Evolutionary conservation across 2,329 filamentous ascomycete species (phyloP).

Genomic region (Aspergillus pseudotamarii): DNA sequence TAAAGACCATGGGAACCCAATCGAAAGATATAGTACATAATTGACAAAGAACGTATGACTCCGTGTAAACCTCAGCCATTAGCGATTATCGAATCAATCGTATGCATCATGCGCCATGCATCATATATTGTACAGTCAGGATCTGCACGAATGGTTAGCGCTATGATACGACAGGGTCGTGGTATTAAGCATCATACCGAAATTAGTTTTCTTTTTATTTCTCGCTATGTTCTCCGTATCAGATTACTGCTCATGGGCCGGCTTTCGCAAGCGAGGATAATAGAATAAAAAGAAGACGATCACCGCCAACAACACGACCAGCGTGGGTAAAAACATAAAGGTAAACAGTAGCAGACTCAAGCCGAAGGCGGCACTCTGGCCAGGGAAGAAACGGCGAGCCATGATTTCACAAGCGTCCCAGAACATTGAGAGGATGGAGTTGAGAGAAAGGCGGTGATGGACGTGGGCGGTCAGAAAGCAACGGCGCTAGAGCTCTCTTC

Average conservation of each 20-base stretch:
- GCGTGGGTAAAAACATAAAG: constrained; percentile 39
- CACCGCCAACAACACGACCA: constrained; percentile 35
- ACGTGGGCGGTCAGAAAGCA: not conserved
- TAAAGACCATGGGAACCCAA: not conserved
- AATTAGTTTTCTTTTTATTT: not conserved
- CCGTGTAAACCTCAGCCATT: not conserved
- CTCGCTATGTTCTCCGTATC: no score
- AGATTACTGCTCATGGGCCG: not conserved
- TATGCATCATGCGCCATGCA: not conserved
- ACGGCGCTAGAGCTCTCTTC: not conserved
- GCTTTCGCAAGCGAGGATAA: constrained; percentile 32
- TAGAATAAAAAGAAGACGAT: constrained; percentile 34
- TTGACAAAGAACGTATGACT: not conserved
- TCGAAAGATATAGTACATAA: not conserved
- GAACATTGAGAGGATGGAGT: constrained; percentile 14
- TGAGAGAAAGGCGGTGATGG: constrained; percentile 5
- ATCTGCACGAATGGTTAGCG: not conserved
- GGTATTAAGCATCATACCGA: not conserved
- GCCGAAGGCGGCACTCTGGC: constrained; percentile 32
- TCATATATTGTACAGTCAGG: not conserved
- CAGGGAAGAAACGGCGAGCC: constrained; percentile 30
- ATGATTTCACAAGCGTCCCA: constrained; percentile 27
- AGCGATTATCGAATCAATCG: not conserved
- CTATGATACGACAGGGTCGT: rapidly evolving
- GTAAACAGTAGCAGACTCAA: constrained; percentile 36